phyloP scores from a whole-genome alignment of 2,329 filamentous ascomycete genomes.

The Juglanconis sp. region DNA sequence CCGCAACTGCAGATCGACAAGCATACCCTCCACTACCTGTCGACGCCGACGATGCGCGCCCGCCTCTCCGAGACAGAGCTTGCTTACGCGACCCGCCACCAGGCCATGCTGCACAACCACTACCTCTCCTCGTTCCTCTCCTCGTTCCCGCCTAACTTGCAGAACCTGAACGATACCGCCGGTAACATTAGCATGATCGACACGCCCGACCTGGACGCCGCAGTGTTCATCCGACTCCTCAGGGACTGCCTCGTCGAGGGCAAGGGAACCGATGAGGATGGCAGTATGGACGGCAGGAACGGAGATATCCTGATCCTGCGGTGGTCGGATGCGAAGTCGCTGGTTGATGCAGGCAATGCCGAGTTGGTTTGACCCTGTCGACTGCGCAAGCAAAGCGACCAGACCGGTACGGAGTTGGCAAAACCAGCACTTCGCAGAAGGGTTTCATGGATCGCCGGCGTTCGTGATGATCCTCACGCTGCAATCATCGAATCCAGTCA shows the following conservation, averaged over 20 bases:
- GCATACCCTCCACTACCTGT: constrained; percentile 71
- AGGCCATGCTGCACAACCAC: constrained; percentile 78
- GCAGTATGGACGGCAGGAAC: constrained; percentile 53
- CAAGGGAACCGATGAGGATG: constrained; percentile 62
- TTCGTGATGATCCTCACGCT: not conserved
- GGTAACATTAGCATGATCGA: constrained; percentile 93
- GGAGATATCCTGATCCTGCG: constrained; percentile 67
- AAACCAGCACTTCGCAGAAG: not conserved
- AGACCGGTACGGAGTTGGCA: not conserved
- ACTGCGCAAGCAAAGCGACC: not conserved
- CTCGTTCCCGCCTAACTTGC: constrained; percentile 74
- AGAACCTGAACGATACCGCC: constrained; percentile 84
- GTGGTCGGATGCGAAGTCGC: constrained; percentile 69
- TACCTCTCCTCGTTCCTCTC: constrained; percentile 82
- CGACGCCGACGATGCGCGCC: constrained; percentile 47
- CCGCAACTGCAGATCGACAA: constrained; percentile 61
- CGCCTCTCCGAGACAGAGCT: constrained; percentile 75
- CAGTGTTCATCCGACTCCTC: constrained; percentile 79
- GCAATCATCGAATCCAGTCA: not conserved
- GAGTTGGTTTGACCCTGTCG: constrained; percentile 50
- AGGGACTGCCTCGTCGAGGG: constrained; percentile 57
- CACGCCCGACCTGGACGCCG: constrained; percentile 73
- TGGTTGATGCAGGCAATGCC: constrained; percentile 53
- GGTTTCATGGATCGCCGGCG: not conserved
- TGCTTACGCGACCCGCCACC: constrained; percentile 80